Conservation (phyloP, 345 rosid genomes). For the Geranium brycei region DNA sequence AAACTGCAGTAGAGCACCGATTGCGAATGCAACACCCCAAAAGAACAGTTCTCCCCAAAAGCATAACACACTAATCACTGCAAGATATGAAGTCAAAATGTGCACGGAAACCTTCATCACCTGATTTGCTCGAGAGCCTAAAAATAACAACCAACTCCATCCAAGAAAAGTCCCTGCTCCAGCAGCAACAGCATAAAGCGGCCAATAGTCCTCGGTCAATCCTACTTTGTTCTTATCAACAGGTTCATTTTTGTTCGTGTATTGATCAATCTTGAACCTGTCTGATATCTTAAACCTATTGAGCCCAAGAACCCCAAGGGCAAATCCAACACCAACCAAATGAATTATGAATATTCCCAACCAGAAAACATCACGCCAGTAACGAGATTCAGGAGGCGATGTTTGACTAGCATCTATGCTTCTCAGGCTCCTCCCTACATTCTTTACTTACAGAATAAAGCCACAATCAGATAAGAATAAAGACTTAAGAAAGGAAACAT, state of each 20-base stretch:
- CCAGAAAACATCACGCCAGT: slow-evolving; percentile 93
- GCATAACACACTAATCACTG: slow-evolving; percentile 80
- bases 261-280: slow-evolving; percentile 65
- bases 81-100: slow-evolving; percentile 77
- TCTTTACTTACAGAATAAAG: slow-evolving; percentile 22
- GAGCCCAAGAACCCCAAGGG: slow-evolving; percentile 54
- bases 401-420: slow-evolving; percentile 36
- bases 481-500: too few species aligned
- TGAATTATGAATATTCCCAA: slow-evolving; percentile 61
- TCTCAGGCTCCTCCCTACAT: slow-evolving; percentile 47
- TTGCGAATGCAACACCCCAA: slow-evolving; percentile 75
- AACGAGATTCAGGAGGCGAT: slow-evolving; percentile 35
- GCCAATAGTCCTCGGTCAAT: slow-evolving; percentile 84
- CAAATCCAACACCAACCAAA: slow-evolving; percentile 46
- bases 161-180: slow-evolving; percentile 63
- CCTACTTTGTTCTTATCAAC: slow-evolving; percentile 16
- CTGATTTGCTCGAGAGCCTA: slow-evolving; percentile 63
- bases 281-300: slow-evolving; percentile 56
- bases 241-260: slow-evolving; percentile 14
- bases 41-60: slow-evolving; percentile 73
- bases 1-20: slow-evolving; percentile 78
- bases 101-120: slow-evolving; percentile 89
- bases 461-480: background rate
- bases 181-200: slow-evolving; percentile 69
- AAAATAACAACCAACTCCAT: slow-evolving; percentile 64